Evolutionary conservation across 306 rosid species (phyloP).

Genomic region (Vicia faba): DNA sequence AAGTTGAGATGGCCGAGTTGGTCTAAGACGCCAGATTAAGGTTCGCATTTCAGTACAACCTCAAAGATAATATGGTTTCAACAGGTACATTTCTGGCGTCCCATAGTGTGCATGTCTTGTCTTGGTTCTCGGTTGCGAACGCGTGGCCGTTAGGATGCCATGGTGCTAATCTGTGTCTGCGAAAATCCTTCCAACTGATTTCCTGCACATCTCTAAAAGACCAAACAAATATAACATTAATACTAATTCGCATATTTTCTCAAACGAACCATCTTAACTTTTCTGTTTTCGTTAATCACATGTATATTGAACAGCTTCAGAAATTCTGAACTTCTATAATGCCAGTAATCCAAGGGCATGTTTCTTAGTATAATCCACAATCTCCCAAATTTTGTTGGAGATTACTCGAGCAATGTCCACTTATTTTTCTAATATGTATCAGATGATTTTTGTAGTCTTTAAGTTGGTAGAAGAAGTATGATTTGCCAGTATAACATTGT

Average conservation of each 20-base stretch:
- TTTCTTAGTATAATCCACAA: too few species aligned
- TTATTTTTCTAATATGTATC: too few species aligned
- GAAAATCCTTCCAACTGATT: slow-evolving; percentile 80
- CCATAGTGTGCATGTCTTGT: slow-evolving; percentile 90
- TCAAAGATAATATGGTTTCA: too few species aligned
- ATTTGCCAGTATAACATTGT: too few species aligned
- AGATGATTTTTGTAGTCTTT: too few species aligned
- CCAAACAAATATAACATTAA: slow-evolving; percentile 20
- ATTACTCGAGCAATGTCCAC: too few species aligned
- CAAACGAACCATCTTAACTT: slow-evolving; percentile 18
- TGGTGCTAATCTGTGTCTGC: slow-evolving; percentile 84
- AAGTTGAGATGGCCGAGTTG: too few species aligned
- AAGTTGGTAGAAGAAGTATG: too few species aligned
- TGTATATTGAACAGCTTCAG: background rate
- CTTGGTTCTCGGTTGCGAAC: slow-evolving; percentile 86
- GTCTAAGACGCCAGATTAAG: too few species aligned
- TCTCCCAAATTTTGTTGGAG: too few species aligned
- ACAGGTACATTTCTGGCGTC: slow-evolving; percentile 53
- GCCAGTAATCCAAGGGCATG: too few species aligned
- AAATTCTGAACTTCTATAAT: background rate
- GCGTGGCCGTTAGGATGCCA: slow-evolving; percentile 70
- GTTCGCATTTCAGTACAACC: too few species aligned
- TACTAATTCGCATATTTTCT: slow-evolving; percentile 5
- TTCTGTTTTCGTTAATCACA: slow-evolving; percentile 22
- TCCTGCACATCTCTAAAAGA: slow-evolving; percentile 63